Percentiles rank a stretch among this genome's conserved stretches.
These are phyloP conservation scores for Coniferiporia sulphurascens DNA, from an alignment of 1,284 basidiomycete genomes.

Conservation along the genomic window DNA sequence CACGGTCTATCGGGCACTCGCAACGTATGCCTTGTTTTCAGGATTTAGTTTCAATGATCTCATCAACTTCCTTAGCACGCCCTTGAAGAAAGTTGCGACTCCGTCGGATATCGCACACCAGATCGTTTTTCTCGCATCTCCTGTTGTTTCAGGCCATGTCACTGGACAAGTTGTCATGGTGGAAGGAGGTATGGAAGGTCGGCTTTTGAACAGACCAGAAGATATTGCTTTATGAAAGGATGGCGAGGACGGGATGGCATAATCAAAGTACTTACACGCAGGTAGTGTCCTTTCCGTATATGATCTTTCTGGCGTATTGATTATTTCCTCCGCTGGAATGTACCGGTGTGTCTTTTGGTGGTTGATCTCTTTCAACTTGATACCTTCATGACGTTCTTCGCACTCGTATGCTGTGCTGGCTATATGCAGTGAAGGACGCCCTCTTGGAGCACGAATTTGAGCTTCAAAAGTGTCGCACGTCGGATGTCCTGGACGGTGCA, in stretches of 20 bases:
- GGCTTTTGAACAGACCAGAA: constrained; percentile 38
- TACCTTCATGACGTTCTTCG: no score
- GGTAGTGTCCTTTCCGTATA: no score
- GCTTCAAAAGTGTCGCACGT: no score
- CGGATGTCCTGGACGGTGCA: no score
- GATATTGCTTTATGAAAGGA: constrained; percentile 25
- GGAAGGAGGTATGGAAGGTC: constrained; percentile 76
- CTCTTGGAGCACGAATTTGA: no score
- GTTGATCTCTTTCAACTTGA: no score
- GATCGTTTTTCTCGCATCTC: constrained; percentile 58
- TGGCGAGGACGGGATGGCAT: background rate
- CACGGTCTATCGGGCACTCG: constrained; percentile 50
- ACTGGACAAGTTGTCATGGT: constrained; percentile 69
- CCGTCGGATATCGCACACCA: constrained; percentile 64
- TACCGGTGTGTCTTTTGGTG: no score
- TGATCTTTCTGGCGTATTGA: no score
- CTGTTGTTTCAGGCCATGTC: constrained; percentile 63
- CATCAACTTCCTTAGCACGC: constrained; percentile 40
- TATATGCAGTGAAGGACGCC: no score
- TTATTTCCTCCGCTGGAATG: no score
- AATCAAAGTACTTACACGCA: background rate
- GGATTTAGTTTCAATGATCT: background rate
- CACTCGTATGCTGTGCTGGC: no score
- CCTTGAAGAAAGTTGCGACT: constrained; percentile 65
- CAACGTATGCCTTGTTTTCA: constrained; percentile 46